phyloP scores from a whole-genome alignment of 2,329 filamentous ascomycete genomes.

The Fusarium sp. region DNA sequence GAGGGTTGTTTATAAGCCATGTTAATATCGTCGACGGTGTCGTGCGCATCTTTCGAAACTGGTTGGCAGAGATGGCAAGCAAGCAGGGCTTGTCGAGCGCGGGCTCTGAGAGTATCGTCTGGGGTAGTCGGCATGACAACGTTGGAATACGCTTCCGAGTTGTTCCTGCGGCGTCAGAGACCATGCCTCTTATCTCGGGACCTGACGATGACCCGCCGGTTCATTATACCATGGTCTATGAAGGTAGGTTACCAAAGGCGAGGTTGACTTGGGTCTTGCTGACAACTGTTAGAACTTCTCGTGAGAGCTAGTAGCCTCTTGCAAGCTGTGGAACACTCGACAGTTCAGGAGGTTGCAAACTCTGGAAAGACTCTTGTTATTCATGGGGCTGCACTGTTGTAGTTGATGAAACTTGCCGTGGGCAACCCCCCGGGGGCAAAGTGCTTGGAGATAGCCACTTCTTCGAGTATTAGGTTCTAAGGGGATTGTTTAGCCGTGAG shows the following conservation, averaged over 20 bases:
- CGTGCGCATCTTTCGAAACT: slow-evolving; percentile 78
- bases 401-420: not conserved
- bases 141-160: slow-evolving; percentile 79
- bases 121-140: slow-evolving; percentile 73
- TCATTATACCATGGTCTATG: slow-evolving; percentile 77
- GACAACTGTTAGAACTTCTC: slow-evolving; percentile 68
- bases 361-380: slow-evolving; percentile 77
- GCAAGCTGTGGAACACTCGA: slow-evolving; percentile 73
- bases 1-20: slow-evolving; percentile 72
- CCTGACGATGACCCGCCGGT: slow-evolving; percentile 74
- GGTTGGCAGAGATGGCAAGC: slow-evolving; percentile 66
- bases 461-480: not conserved
- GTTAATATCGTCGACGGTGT: slow-evolving; percentile 76
- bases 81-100: not conserved
- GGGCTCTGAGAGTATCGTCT: slow-evolving; percentile 63
- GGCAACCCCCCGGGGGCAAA: not conserved
- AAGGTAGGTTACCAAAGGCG: slow-evolving; percentile 64
- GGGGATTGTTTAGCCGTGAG: not conserved
- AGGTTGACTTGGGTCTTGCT: not conserved
- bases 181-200: slow-evolving; percentile 66
- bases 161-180: slow-evolving; percentile 45
- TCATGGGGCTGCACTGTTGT: slow-evolving; percentile 53
- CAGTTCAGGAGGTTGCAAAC: slow-evolving; percentile 68
- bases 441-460: not conserved
- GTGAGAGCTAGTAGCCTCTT: slow-evolving; percentile 74